These are phyloP conservation scores for Rhynchospora tenuis DNA, from an alignment of 176 grass and related monocot genomes.

Conservation along the genomic window DNA sequence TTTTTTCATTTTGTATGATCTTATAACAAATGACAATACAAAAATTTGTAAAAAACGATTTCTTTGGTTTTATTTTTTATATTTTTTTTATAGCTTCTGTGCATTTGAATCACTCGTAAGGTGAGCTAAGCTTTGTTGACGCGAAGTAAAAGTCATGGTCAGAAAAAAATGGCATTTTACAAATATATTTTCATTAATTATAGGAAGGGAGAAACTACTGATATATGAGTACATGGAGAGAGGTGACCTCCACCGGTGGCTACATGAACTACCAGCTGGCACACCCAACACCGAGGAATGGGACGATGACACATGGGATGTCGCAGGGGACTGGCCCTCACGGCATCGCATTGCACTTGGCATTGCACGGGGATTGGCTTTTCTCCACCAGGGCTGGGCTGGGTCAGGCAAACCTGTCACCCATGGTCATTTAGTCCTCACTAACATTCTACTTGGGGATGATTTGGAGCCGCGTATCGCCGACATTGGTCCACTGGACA, in stretches of 20 bases:
- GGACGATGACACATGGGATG: slow-evolving; percentile 36
- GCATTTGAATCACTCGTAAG: neutral
- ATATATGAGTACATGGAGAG: slow-evolving; percentile 84
- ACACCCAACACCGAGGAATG: slow-evolving; percentile 51
- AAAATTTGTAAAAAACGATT: neutral
- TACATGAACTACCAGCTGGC: slow-evolving; percentile 62
- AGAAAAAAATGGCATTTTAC: neutral
- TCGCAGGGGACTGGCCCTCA: slow-evolving; percentile 39
- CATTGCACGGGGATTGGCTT: slow-evolving; percentile 61
- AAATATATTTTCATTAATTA: neutral
- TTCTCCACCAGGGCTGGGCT: slow-evolving; percentile 92
- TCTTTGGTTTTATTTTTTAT: neutral
- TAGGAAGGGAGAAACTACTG: slow-evolving; percentile 57
- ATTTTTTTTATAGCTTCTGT: neutral
- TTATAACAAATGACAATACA: neutral
- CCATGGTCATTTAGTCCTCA: slow-evolving; percentile 64
- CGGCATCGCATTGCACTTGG: slow-evolving; percentile 70
- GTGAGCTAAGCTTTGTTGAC: neutral
- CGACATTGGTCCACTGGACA: slow-evolving; percentile 29
- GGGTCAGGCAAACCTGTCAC: slow-evolving; percentile 33
- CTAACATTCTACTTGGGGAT: slow-evolving; percentile 73
- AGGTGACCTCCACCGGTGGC: slow-evolving; percentile 81
- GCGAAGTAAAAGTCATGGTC: neutral
- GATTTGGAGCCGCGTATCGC: slow-evolving; percentile 70
- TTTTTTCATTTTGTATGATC: neutral